phyloP scores from a whole-genome alignment of 345 rosid species.

The Ricinus communis region DNA sequence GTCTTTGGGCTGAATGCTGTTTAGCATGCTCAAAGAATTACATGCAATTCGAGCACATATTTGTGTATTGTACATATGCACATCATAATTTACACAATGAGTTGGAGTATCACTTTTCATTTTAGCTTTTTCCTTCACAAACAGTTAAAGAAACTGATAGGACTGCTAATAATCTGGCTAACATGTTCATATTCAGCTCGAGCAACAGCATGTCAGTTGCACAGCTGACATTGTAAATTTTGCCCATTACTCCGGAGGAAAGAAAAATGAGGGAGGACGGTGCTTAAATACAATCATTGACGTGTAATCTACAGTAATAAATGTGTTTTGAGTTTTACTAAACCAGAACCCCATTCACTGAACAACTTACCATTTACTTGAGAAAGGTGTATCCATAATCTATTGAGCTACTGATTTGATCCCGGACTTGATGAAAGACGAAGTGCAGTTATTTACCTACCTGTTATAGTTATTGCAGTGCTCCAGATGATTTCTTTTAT shows the following conservation, averaged over 20 bases:
- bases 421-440: slow-evolving; percentile 6
- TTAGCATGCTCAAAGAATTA: not conserved
- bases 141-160: not conserved
- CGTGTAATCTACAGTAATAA: too few relatives aligned
- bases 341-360: too few relatives aligned
- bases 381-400: too few relatives aligned
- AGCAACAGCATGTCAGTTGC: too few relatives aligned
- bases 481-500: not conserved
- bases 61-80: not conserved
- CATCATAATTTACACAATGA: not conserved
- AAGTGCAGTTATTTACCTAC: too few relatives aligned
- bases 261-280: too few relatives aligned
- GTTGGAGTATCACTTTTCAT: not conserved
- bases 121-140: not conserved
- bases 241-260: too few relatives aligned
- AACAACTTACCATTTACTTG: too few relatives aligned
- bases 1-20: too few relatives aligned
- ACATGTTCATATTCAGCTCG: not conserved
- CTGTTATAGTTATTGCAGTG: not conserved
- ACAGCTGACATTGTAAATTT: too few relatives aligned
- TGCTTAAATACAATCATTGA: too few relatives aligned
- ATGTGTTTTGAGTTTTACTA: too few relatives aligned
- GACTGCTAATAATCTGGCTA: not conserved
- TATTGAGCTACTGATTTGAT: not conserved
- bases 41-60: not conserved